A percentile compares a stretch with the other conserved stretches of the same genome.
Conservation (phyloP, 2,329 filamentous ascomycete genomes). For the Arthrobotrys iridis region DNA sequence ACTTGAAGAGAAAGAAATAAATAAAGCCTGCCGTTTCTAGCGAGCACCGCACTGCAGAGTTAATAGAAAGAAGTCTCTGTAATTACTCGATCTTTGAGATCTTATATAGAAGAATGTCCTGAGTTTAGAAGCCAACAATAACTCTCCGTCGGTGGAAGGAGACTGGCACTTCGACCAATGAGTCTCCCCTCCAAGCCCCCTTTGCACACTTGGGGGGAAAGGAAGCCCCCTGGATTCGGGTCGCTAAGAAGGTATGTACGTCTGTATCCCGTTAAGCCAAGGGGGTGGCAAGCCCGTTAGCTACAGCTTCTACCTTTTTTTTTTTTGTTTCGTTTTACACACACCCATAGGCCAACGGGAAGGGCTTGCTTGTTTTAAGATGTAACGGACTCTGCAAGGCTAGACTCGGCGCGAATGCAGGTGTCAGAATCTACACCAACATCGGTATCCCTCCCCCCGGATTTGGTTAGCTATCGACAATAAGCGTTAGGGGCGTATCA, state of each 20-base stretch:
- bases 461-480: constrained; percentile 15
- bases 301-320: background rate
- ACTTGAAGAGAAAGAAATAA: background rate
- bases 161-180: constrained; percentile 1
- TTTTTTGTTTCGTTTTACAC: constrained; percentile 20
- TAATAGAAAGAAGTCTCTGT: background rate
- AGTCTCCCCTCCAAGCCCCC: constrained; percentile 1
- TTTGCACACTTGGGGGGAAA: background rate
- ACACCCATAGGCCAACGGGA: constrained; percentile 1
- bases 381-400: constrained; percentile 15
- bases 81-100: background rate
- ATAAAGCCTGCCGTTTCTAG: constrained; percentile 10
- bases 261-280: background rate
- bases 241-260: background rate
- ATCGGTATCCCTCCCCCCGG: no score
- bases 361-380: constrained; percentile 9
- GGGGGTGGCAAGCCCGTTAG: constrained; percentile 12
- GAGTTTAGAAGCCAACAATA: no score
- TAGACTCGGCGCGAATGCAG: constrained; percentile 17
- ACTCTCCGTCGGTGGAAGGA: constrained; percentile 17
- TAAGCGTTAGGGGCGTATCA: background rate
- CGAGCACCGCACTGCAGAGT: constrained; percentile 17
- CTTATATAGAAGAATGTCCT: background rate
- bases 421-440: constrained; percentile 23
- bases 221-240: background rate